Evolutionary conservation across 1,284 basidiomycete species (phyloP).

Genomic region (Limonomyces culmigenus): DNA sequence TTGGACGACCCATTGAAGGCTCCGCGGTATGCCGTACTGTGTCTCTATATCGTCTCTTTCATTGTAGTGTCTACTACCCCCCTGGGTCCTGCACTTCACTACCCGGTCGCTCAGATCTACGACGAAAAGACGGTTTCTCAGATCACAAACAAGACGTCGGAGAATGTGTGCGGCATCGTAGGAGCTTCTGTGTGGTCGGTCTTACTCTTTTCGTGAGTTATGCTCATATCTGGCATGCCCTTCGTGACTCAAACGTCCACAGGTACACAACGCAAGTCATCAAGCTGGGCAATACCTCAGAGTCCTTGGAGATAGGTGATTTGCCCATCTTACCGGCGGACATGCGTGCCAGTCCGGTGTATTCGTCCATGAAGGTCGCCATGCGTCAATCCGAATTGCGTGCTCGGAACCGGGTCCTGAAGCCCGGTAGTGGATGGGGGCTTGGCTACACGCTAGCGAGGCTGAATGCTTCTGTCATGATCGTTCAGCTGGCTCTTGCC

Average conservation of each 20-base stretch:
- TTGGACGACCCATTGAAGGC: conserved; percentile 7
- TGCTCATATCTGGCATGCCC: too few relatives aligned
- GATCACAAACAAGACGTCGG: conserved; percentile 34
- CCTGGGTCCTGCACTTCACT: conserved; percentile 58
- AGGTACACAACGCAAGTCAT: conserved; percentile 78
- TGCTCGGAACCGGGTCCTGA: conserved; percentile 25
- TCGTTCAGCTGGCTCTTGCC: conserved; percentile 36
- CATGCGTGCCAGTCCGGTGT: conserved; percentile 27
- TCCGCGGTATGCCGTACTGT: conserved; percentile 31
- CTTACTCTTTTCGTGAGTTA: conserved; percentile 61
- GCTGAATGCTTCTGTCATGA: conserved; percentile 29
- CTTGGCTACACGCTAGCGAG: conserved; percentile 39
- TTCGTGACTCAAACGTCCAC: too few relatives aligned
- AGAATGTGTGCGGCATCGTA: conserved; percentile 50
- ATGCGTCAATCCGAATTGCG: conserved; percentile 23
- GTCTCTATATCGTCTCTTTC: conserved; percentile 30
- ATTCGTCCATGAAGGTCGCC: conserved; percentile 25
- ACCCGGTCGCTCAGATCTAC: conserved; percentile 56
- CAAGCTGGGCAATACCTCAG: conserved; percentile 57
- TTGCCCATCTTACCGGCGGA: conserved; percentile 53
- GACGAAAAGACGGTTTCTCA: conserved; percentile 45
- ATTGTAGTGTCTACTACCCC: conserved; percentile 40
- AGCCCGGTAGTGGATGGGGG: conserved; percentile 41
- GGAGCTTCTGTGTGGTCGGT: conserved; percentile 38
- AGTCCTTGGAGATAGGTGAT: conserved; percentile 71